Conservation (phyloP, 768 basidiomycete species). For the Mycena haematopus region DNA sequence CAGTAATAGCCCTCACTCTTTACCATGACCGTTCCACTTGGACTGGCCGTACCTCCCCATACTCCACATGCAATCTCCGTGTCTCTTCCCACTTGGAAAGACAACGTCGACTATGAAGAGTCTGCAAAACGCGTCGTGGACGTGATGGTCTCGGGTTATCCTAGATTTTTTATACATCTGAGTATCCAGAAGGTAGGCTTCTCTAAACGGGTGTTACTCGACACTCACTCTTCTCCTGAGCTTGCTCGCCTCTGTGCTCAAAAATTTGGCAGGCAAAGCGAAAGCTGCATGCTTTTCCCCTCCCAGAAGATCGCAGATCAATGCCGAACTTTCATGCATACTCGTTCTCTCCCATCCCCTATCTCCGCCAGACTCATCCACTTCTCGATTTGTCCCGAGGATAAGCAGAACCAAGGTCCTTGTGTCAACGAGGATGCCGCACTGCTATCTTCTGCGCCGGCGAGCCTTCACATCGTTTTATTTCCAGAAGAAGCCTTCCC, state of each 20-base stretch:
- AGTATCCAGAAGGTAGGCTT: conserved; percentile 77
- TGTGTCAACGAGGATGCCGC: conserved; percentile 34
- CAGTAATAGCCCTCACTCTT: background rate
- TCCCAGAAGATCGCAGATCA: conserved; percentile 73
- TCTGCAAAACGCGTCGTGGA: conserved; percentile 81
- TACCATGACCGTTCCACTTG: conserved; percentile 33
- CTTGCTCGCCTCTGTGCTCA: conserved; percentile 78
- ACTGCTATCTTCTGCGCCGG: conserved; percentile 39
- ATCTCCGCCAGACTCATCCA: conserved; percentile 66
- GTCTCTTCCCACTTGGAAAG: conserved; percentile 84
- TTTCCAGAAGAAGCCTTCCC: conserved; percentile 67
- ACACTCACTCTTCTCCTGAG: conserved; percentile 45
- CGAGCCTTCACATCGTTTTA: conserved; percentile 83
- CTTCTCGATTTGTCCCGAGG: conserved; percentile 72
- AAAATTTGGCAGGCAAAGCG: conserved; percentile 75
- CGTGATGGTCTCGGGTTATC: conserved; percentile 89
- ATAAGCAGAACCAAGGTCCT: conserved; percentile 41
- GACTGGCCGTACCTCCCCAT: conserved; percentile 54
- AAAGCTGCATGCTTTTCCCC: conserved; percentile 82
- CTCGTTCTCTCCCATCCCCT: conserved; percentile 50
- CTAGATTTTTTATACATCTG: conserved; percentile 91
- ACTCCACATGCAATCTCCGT: conserved; percentile 82
- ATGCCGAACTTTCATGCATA: conserved; percentile 76
- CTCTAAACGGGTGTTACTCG: background rate
- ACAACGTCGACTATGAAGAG: conserved; percentile 92